A percentile compares a stretch with the other conserved stretches of the same genome.
Evolutionary conservation across 164 flowering plant species (phyloP).

Genomic region (Magnolia changhungtana): DNA sequence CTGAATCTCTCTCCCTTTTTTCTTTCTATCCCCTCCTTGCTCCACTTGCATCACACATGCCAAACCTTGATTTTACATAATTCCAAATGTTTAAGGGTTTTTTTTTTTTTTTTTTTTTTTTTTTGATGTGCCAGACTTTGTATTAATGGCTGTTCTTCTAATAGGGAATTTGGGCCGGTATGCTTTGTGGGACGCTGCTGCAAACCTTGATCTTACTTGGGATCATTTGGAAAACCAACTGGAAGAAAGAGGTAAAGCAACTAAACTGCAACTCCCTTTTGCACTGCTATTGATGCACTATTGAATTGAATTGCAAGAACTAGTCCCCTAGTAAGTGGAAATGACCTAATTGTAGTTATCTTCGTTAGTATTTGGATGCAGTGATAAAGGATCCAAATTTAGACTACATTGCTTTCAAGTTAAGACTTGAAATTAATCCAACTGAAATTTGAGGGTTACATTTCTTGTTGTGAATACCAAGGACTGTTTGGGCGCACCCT

Average conservation of each 20-base stretch:
- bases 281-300: neutral
- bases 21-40: too few relatives aligned
- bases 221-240: slow-evolving; percentile 63
- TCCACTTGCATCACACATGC: too few relatives aligned
- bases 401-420: neutral
- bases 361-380: neutral
- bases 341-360: neutral
- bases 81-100: too few relatives aligned
- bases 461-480: too few relatives aligned
- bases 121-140: neutral
- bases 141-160: neutral
- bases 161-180: slow-evolving; percentile 92
- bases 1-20: too few relatives aligned
- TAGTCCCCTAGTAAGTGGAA: neutral
- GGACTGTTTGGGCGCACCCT: too few relatives aligned
- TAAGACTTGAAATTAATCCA: neutral
- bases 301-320: neutral
- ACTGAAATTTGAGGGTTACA: neutral
- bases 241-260: slow-evolving; percentile 66
- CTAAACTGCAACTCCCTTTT: neutral
- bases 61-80: too few relatives aligned
- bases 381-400: too few relatives aligned
- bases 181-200: slow-evolving; percentile 79
- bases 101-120: neutral
- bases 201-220: slow-evolving; percentile 74